phyloP scores from a whole-genome alignment of 2,329 filamentous ascomycete species.

The Sporothrix sp. region DNA sequence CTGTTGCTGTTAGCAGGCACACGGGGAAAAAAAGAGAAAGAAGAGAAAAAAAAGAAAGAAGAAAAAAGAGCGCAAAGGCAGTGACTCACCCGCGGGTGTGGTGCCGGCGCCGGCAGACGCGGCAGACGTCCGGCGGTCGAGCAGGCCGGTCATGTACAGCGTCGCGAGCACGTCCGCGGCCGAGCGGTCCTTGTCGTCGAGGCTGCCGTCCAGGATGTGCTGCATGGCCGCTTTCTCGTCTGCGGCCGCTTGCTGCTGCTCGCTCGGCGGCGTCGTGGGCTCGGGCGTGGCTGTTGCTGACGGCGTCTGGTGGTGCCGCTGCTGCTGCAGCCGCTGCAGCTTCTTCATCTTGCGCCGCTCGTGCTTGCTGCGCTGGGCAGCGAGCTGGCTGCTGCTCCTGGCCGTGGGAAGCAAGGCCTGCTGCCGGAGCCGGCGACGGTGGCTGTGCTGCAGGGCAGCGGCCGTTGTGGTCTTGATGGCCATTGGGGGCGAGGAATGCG shows the following conservation, averaged over 20 bases:
- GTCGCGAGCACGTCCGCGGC: conserved; percentile 15
- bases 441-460: conserved; percentile 4
- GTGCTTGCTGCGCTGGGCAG: neutral
- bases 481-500: conserved; percentile 5
- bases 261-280: neutral
- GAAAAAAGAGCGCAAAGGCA: neutral
- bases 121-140: neutral
- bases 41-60: neutral
- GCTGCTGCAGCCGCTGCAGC: neutral
- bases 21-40: neutral
- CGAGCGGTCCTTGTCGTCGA: conserved; percentile 15
- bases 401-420: neutral
- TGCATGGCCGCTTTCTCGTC: conserved; percentile 6
- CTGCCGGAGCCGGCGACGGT: conserved; percentile 6
- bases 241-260: neutral
- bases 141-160: conserved; percentile 11
- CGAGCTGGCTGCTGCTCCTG: conserved; percentile 3
- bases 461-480: conserved; percentile 10
- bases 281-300: neutral
- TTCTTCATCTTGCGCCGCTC: neutral
- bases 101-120: neutral
- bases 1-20: neutral
- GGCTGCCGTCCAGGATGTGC: conserved; percentile 4
- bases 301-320: neutral
- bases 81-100: neutral